These are phyloP conservation scores for Zygosaccharomyces pseudorouxii DNA, from an alignment of 805 yeast species.

Conservation along the genomic window DNA sequence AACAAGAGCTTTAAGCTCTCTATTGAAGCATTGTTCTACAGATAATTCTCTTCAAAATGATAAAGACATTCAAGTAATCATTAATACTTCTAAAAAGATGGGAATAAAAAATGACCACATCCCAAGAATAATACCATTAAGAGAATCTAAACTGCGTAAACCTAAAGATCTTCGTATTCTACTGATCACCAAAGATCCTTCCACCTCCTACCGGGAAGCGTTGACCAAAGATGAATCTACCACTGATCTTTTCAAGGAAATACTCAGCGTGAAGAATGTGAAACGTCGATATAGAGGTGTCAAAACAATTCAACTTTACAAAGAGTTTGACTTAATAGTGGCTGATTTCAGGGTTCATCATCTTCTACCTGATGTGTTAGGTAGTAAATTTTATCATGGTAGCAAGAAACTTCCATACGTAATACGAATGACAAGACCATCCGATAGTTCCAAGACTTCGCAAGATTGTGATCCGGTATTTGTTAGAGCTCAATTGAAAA, in stretches of 20 bases:
- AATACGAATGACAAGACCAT: slow-evolving; percentile 49
- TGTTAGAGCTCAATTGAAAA: slow-evolving; percentile 58
- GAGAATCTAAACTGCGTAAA: slow-evolving; percentile 44
- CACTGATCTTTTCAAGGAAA: slow-evolving; percentile 56
- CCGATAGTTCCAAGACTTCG: slow-evolving; percentile 42
- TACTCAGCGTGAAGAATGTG: slow-evolving; percentile 55
- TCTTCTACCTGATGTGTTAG: slow-evolving; percentile 53
- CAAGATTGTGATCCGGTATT: slow-evolving; percentile 63
- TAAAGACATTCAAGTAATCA: slow-evolving; percentile 36
- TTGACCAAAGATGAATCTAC: slow-evolving; percentile 51
- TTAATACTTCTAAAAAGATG: slow-evolving; percentile 46
- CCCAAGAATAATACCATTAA: slow-evolving; percentile 57
- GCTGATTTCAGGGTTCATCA: slow-evolving; percentile 67
- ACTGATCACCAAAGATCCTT: slow-evolving; percentile 71
- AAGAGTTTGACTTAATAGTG: slow-evolving; percentile 62
- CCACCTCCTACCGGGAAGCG: slow-evolving; percentile 48
- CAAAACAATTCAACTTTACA: slow-evolving; percentile 45
- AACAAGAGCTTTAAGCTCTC: slow-evolving; percentile 22
- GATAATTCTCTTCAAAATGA: slow-evolving; percentile 29
- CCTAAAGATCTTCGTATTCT: slow-evolving; percentile 49
- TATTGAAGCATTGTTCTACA: slow-evolving; percentile 30
- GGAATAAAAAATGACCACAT: slow-evolving; percentile 43
- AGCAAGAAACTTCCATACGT: slow-evolving; percentile 65
- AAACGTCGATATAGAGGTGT: slow-evolving; percentile 44
- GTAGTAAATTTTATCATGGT: slow-evolving; percentile 56